phyloP scores from a whole-genome alignment of 1,284 basidiomycete genomes.

The Apiotrichum veenhuisii region DNA sequence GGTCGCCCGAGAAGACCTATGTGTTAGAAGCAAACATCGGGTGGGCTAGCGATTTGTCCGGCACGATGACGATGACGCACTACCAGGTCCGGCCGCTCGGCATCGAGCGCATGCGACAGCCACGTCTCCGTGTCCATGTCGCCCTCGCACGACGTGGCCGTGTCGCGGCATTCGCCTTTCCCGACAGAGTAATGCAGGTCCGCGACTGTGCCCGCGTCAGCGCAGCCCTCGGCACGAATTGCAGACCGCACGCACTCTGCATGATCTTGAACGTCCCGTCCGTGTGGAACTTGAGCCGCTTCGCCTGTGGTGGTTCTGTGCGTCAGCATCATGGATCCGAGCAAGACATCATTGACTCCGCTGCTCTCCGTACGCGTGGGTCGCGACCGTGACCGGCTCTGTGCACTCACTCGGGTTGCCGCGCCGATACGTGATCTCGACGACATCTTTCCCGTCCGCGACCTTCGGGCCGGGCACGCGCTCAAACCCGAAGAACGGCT shows the following conservation, averaged over 20 bases:
- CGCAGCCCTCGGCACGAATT: not conserved
- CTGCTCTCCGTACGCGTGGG: too few species aligned
- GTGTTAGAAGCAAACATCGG: too few species aligned
- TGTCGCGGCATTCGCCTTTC: conserved; percentile 67
- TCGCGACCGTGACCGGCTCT: not conserved
- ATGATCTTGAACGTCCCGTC: conserved; percentile 82
- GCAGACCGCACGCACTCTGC: conserved; percentile 60
- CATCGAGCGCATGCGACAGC: conserved; percentile 66
- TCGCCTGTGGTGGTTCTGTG: conserved; percentile 60
- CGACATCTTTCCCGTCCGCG: conserved; percentile 44
- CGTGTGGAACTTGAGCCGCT: conserved; percentile 71
- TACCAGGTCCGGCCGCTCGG: conserved; percentile 82
- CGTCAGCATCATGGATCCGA: too few species aligned
- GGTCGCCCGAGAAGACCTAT: conserved; percentile 65
- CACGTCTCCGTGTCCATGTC: conserved; percentile 71
- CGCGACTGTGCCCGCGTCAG: conserved; percentile 55
- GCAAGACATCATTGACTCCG: not conserved
- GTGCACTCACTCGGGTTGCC: conserved; percentile 43
- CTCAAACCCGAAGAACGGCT: conserved; percentile 79
- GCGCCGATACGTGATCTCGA: conserved; percentile 37
- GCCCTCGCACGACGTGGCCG: conserved; percentile 55
- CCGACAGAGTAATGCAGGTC: conserved; percentile 82
- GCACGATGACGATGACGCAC: too few species aligned
- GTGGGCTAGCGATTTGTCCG: too few species aligned
- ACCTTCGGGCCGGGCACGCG: conserved; percentile 59